Percentiles rank a stretch among this genome's conserved stretches.
Evolutionary conservation across 768 basidiomycete genomes (phyloP).

Genomic region (Boletus subcaerulescens): DNA sequence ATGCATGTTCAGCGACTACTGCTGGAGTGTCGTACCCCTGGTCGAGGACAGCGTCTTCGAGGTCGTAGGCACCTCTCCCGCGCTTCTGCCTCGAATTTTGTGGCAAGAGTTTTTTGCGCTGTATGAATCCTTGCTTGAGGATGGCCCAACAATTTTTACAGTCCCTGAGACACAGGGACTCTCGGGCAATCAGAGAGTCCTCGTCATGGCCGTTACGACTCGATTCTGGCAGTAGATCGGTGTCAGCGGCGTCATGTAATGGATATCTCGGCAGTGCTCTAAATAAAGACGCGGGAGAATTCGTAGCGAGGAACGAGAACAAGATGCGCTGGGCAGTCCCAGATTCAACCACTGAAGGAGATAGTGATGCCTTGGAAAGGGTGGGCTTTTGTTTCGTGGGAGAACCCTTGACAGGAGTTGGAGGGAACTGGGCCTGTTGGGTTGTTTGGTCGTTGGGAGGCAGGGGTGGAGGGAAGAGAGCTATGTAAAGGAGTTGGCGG

Average conservation of each 20-base stretch:
- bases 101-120: slow-evolving; percentile 28
- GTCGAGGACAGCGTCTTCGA: slow-evolving; percentile 26
- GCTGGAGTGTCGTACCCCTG: slow-evolving; percentile 14
- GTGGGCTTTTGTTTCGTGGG: slow-evolving; percentile 48
- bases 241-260: slow-evolving; percentile 11
- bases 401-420: slow-evolving; percentile 39
- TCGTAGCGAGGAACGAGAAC: slow-evolving; percentile 54
- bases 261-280: slow-evolving; percentile 54
- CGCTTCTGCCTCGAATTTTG: slow-evolving; percentile 31
- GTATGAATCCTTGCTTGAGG: slow-evolving; percentile 52
- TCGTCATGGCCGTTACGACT: slow-evolving; percentile 36
- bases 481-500: slow-evolving; percentile 65
- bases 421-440: slow-evolving; percentile 24
- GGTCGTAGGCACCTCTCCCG: slow-evolving; percentile 26
- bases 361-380: slow-evolving; percentile 38
- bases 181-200: slow-evolving; percentile 57
- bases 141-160: slow-evolving; percentile 62
- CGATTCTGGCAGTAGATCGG: not conserved
- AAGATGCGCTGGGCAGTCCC: slow-evolving; percentile 52
- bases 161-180: slow-evolving; percentile 50
- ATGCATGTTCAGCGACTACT: slow-evolving; percentile 59
- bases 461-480: slow-evolving; percentile 53
- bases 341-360: slow-evolving; percentile 45
- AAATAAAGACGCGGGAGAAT: slow-evolving; percentile 50
- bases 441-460: slow-evolving; percentile 11